phyloP scores from a whole-genome alignment of 768 basidiomycete genomes.

The Phaeotremella skinneri region DNA sequence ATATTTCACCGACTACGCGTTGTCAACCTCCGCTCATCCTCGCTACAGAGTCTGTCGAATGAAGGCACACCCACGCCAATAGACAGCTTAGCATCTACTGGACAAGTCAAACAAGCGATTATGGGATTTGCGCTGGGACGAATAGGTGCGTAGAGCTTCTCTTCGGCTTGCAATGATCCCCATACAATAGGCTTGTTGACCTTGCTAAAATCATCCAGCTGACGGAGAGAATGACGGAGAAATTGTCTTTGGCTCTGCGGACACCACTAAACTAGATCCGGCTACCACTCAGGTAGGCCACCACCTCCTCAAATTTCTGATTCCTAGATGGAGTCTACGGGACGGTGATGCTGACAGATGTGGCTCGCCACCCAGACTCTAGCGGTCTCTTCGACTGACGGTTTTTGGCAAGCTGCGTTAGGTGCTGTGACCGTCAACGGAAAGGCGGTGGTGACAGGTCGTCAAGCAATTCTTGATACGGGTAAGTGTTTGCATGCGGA shows the following conservation, averaged over 20 bases:
- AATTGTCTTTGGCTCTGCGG: conserved; percentile 76
- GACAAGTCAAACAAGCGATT: conserved; percentile 64
- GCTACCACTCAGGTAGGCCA: conserved; percentile 51
- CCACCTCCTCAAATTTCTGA: neutral
- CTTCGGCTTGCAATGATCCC: neutral
- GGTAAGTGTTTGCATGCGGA: conserved; percentile 57
- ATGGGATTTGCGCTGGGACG: conserved; percentile 79
- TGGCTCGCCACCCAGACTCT: conserved; percentile 12
- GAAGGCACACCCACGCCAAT: conserved; percentile 67
- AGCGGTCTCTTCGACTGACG: conserved; percentile 10
- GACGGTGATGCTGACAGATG: neutral
- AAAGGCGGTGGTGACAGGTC: conserved; percentile 52
- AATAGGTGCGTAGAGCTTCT: conserved; percentile 46
- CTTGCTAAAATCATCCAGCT: conserved; percentile 9
- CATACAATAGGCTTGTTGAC: too few species aligned
- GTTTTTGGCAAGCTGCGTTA: conserved; percentile 75
- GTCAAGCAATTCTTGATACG: conserved; percentile 72
- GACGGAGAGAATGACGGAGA: conserved; percentile 56
- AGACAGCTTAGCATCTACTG: conserved; percentile 63
- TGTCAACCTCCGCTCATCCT: conserved; percentile 45
- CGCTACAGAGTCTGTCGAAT: conserved; percentile 71
- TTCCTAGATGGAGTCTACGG: too few species aligned
- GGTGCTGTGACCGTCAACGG: conserved; percentile 64
- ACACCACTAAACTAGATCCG: conserved; percentile 65
- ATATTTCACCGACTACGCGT: neutral